Base-by-base conservation (phyloP, 2,329 filamentous ascomycete genomes). In the Juglanconis oblonga region DNA sequence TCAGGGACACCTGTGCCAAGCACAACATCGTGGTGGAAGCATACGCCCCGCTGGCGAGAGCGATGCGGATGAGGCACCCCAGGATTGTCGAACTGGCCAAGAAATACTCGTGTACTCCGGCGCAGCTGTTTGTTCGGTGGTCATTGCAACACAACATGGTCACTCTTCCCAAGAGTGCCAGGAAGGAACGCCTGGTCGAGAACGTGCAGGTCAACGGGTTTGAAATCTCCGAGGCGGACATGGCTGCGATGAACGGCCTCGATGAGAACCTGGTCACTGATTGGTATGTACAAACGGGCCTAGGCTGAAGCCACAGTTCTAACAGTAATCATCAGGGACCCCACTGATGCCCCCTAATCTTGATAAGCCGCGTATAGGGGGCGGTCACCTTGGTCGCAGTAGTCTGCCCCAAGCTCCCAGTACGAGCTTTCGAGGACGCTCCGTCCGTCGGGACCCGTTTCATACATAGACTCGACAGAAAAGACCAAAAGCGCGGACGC, bases 231-330 rank as follows among this genome's bases (percentile, higher is more conserved):
- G 76, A 79, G n/a, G 77, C 72, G n/a, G 87, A 91, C 69, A 81
- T 92, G 80, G 71, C 79, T 65, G 73, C 55, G 5, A 74, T 92
- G 79, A 86, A 90, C 68, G 79, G 67, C 0, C 74, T 91, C 54
- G 88, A 92, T 71, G 89, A 93, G 74, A 81, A 85, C 67, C 77
- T 92, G 32, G 87, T 92, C 1, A 92, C 88, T 2, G 87, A 89
- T 75, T 83, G 83, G 85, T 81, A 59, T 24, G 24, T 24, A 24
- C 24, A 24, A 24, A 24, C 24, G 24, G 24, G 2, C 24, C 33
- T 49, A 52, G 31, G 29, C 52, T 61, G 33, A 24, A 24, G 24
- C 24, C 24, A 24, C 24, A 24, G 24, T 24, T 24, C 24, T 24
- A 24, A 52, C 54, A n/a, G 17, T 14, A 17, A 14, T 38, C 14